Evolutionary conservation across 768 basidiomycete genomes (phyloP), one percentile per base, ranked within the genome.

Genomic region (Serendipita indica): DNA sequence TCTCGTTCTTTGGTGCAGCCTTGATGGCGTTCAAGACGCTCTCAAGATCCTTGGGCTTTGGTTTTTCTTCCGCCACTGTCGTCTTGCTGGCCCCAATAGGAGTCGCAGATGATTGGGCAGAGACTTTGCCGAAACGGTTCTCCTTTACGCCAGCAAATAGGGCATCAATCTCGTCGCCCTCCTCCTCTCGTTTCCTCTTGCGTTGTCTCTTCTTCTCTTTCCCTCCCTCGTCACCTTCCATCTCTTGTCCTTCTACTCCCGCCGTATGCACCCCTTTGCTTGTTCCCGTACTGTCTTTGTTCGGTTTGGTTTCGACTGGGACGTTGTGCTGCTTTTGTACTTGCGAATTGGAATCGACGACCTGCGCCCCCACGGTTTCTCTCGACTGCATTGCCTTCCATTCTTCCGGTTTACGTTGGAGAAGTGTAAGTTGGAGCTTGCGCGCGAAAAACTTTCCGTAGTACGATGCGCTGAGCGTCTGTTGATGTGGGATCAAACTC

Each of bases 371-470:
- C 41, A n/a, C n/a, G n/a, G 18, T 43, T 43, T 43, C 41, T n/a
- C 16, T 65, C 2, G 82, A 73, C 66, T 92, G 86, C 63, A 81
- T 66, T 45, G 76, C 77, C 63, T 81, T 80, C 94, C 94, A 99
- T 57, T 90, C 85, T 2, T 88, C 82, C 2, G 89, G 85, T 56
- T 81, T 76, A 43, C 89, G 80, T 63, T 82, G 78, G 3, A 93
- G 76, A 22, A 97, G 71, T 64, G 86, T 77, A 4, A 98, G 69
- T 62, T 87, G 84, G 61, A 94, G 73, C 64, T 81, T 84, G 35
- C 84, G 77, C 25, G 80, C 80, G 63, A 98, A 91, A 74, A 81
- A 96, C 67, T 86, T 88, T 25, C 91, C 94, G 64, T 84, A 94
- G 67, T 79, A 84, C 0, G 88, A 89, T 7, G 75, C 82, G 0